Percentiles rank a stretch among this genome's conserved stretches.
Conservation (phyloP, 345 rosid genomes). For the Citrus reticulata region DNA sequence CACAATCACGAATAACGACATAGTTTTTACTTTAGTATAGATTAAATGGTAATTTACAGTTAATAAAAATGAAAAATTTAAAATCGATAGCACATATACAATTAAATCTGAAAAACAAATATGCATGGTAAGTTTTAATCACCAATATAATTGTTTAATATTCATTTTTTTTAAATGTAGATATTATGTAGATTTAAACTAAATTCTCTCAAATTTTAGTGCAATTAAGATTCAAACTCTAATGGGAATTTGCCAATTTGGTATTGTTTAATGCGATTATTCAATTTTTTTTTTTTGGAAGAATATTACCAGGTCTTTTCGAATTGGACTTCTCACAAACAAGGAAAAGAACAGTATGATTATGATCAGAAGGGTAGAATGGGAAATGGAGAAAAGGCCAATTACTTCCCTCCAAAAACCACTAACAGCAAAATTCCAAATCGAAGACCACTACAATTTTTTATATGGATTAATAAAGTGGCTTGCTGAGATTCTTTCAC, state of each 20-base stretch:
- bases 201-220: too few species aligned
- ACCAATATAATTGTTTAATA: too few species aligned
- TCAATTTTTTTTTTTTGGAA: too few species aligned
- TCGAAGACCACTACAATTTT: constrained; percentile 18
- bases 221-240: too few species aligned
- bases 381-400: constrained; percentile 14
- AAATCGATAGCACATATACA: neutral
- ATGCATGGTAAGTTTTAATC: too few species aligned
- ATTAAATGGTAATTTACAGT: neutral
- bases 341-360: neutral
- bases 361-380: constrained; percentile 14
- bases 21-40: neutral
- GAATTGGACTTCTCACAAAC: neutral
- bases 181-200: too few species aligned
- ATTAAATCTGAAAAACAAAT: too few species aligned
- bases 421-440: constrained; percentile 33
- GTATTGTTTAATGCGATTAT: too few species aligned
- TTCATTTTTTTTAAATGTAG: too few species aligned
- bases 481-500: neutral
- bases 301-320: too few species aligned
- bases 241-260: too few species aligned
- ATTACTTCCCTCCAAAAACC: constrained; percentile 22
- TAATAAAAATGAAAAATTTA: too few species aligned
- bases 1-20: neutral
- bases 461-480: constrained; percentile 11